Evolutionary conservation across 371 early-diverging fungal genomes (phyloP), one percentile per base, ranked within the genome.

Genomic region (Chytridium lagenaria): DNA sequence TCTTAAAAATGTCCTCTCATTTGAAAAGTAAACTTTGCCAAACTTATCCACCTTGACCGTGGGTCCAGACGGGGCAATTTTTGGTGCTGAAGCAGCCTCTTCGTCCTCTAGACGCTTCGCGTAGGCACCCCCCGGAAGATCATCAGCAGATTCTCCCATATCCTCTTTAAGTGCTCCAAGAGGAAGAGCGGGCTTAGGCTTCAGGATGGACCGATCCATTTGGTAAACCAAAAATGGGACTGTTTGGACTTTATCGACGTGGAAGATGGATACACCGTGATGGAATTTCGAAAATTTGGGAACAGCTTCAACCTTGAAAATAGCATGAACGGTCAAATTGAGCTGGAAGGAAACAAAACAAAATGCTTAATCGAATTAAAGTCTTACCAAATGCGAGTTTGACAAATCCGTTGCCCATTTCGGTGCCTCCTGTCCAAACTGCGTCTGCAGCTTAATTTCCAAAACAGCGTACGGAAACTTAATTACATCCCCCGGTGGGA

Each of bases 261-360:
- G 90, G 75, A 98, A 89, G 57, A 94, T 91, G 3, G 98, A 92
- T 26, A 93, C 89, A 76, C 97, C 99, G 78, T 99, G 99, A 50
- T 97, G 91, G 83, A 95, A 99, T 82, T 99, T 99, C 73, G 92
- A 92, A 83, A 98, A 99, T 82, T 97, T 97, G 69, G 95, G 96
- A 10, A 96, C 97, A 37, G 93, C 94, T 80, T 98, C 97, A 33
- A 98, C 83, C 71, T 69, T 30, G 30, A 28, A 36, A 23, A 49
- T 3, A 55, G 5, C 10, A 67, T 26, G 10, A 40, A 67, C 26
- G 23, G n/a, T 37, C 33, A 64, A 64, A 10, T 15, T 31, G 36
- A 34, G 5, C 39, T 12, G 31, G 37, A 69, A 38, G 26, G 38
- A 34, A 34, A 30, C 26, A 0, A 1, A 1, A 69, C 12, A 19